Evolutionary conservation across 225 moss, liverwort and hornwort genomes (phyloP).

Genomic region (Antitrichia curtipendula): DNA sequence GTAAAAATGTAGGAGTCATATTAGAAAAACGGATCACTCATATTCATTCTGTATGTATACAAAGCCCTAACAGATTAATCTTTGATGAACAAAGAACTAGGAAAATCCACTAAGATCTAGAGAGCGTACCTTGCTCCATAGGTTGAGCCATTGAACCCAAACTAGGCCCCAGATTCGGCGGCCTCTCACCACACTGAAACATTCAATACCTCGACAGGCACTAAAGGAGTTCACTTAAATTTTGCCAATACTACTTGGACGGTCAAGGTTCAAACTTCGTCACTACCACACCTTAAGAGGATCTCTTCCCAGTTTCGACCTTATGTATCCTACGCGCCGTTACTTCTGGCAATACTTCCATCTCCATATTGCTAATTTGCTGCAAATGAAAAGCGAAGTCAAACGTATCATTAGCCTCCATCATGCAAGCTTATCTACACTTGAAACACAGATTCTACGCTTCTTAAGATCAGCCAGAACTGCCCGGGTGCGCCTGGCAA

Average conservation of each 20-base stretch:
- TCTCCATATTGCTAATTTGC: slow-evolving; percentile 14
- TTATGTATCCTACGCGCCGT: background rate
- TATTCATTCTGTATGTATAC: background rate
- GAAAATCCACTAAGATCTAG: background rate
- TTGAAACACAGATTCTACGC: background rate
- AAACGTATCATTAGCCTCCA: background rate
- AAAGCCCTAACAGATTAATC: background rate
- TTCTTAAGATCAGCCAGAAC: background rate
- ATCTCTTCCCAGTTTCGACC: background rate
- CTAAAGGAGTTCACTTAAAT: background rate
- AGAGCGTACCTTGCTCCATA: slow-evolving; percentile 26
- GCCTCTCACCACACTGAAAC: slow-evolving; percentile 23
- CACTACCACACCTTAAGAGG: background rate
- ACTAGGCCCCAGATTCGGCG: background rate
- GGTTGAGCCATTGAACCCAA: slow-evolving; percentile 27
- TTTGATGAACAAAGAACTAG: background rate
- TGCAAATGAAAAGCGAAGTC: slow-evolving; percentile 1
- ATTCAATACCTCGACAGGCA: background rate
- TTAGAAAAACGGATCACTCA: background rate
- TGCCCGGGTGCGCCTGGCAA: background rate
- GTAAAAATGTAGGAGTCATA: background rate
- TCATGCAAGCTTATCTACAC: background rate
- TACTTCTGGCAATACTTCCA: slow-evolving; percentile 23
- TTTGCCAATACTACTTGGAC: background rate
- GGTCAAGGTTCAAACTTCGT: background rate